Evolutionary conservation across 257 asterid genomes (phyloP).

Genomic region (Craterostigma plantagineum): DNA sequence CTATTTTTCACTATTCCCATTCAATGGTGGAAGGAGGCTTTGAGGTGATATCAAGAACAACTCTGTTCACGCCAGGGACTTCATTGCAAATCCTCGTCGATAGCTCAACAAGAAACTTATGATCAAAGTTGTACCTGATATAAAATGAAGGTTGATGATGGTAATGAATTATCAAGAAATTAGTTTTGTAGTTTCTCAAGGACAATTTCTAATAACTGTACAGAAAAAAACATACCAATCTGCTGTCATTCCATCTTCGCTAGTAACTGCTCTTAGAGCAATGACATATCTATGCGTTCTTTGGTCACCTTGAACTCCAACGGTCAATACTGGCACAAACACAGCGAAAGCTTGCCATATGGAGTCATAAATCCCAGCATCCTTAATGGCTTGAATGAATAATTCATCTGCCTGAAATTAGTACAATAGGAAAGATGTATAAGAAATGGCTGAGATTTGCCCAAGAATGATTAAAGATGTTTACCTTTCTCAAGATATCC

Average conservation of each 20-base stretch:
- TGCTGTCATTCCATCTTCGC: slow-evolving; percentile 99
- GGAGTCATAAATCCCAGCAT: slow-evolving; percentile 74
- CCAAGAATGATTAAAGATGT: not conserved
- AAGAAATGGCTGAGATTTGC: not conserved
- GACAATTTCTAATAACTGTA: too few species aligned
- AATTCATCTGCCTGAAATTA: slow-evolving; percentile 75
- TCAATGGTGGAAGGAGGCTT: slow-evolving; percentile 98
- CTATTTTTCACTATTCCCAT: slow-evolving; percentile 39
- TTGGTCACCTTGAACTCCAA: slow-evolving; percentile 98
- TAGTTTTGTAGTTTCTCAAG: too few species aligned
- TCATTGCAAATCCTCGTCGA: slow-evolving; percentile 86
- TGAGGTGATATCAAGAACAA: slow-evolving; percentile 89
- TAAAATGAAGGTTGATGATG: not conserved
- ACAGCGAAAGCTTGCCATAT: slow-evolving; percentile 99
- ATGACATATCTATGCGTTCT: slow-evolving; percentile 88
- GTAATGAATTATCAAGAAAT: too few species aligned
- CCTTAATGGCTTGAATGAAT: slow-evolving; percentile 78
- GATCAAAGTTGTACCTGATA: slow-evolving; percentile 77
- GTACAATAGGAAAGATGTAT: slow-evolving; percentile 1
- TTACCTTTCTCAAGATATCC: slow-evolving; percentile 78
- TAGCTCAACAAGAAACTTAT: slow-evolving; percentile 64
- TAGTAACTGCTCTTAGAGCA: slow-evolving; percentile 88
- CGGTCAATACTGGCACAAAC: slow-evolving; percentile 72
- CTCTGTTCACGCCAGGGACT: slow-evolving; percentile 87
- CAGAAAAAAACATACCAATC: slow-evolving; percentile 42